Base-by-base conservation (phyloP, 2,329 filamentous ascomycete genomes). In the Leptographium radiaticola region DNA sequence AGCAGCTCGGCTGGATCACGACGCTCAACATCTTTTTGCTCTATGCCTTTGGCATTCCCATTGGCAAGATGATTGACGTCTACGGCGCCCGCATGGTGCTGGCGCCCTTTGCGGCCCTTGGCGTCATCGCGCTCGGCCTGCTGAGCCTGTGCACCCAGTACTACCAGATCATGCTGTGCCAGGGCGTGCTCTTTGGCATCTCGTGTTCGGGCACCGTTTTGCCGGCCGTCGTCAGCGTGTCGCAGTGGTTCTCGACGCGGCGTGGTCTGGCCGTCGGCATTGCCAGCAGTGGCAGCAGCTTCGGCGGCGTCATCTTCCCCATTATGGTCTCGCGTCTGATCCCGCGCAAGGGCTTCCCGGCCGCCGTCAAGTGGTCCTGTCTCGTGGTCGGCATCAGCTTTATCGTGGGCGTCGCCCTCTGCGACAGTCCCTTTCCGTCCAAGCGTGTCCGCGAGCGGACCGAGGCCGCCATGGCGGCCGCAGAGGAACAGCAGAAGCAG, bases 121-220 rank as follows among this genome's bases (percentile, higher is more conserved):
- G 79, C 60, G 66, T 80, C 34, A 75, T 83, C 53, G 75, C 76
- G 6, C 62, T 83, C 11, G 83, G 84, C 78, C 79, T 83, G 75
- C 72, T 75, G 1, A 76, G 72, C 40, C 67, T 83, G 18, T 62
- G 62, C 11, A 62, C 61, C 43, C 40, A 68, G 57, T 71, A 68
- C 62, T 71, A 69, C 60, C 69, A 71, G 59, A 64, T 70, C 59
- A 59, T 71, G 55, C 65, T 71, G 6, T 62, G 68, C 16, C 69
- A 71, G 60, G 62, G 62, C 33, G 51, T 71, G 36, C 25, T 25
- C 25, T 25, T 25, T 25, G 25, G 25, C 25, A 25, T 25, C 25
- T 25, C 25, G 25, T 61, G 67, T 20, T 58, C 59, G 38, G 60
- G 64, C 18, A 53, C 70, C 16, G 69, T 66, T 16, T 64, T 63